Base-by-base conservation (phyloP, 805 yeast species). In the Candida gorgasii region DNA sequence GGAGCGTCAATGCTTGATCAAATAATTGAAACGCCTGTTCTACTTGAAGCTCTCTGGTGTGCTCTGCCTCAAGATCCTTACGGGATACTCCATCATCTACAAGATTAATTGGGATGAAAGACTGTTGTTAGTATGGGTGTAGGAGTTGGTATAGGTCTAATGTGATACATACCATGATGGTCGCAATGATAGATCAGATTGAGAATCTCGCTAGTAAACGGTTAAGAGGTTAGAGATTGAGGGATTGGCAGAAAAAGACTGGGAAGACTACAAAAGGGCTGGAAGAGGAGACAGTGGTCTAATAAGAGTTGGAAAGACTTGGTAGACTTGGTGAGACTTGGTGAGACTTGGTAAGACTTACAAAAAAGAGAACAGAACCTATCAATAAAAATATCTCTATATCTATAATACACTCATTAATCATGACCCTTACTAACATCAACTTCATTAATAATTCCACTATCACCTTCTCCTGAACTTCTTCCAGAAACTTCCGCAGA, bases 31-130 rank as follows among this genome's bases (percentile, higher is more conserved):
- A 84, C 3, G 96, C 93, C 55, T 86, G 86, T 60, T 93, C 98
- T 15, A 82, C 75, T 64, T 92, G 97, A 17, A 92, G 69, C 58
- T 93, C 99, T 36, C 96, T 71, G 1, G 97, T 85, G 55, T 89
- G 96, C 49, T 89, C 92, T 49, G 90, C 96, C 24, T 84, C 85
- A 29, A 62, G 51, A 42, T 66, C 73, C 45, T 68, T 66, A 49
- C 87, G 92, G 26, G 78, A 69, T 14, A 63, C 64, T 4, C 76
- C 63, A 55, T 86, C 95, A 43, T 85, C 92, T 30, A 77, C 77
- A 35, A 84, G 65, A 55, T 92, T 92, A 33, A 90, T 72, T 1
- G 98, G 95, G 23, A 82, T 74, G 60, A 92, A 90, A 2, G 82
- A 69, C 16, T 90, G 83, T 84, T 18, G 41, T 42, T 42, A 36